Evolutionary conservation across 1,139 yeast genomes (phyloP).

Genomic region (Fermentozyma sake): DNA sequence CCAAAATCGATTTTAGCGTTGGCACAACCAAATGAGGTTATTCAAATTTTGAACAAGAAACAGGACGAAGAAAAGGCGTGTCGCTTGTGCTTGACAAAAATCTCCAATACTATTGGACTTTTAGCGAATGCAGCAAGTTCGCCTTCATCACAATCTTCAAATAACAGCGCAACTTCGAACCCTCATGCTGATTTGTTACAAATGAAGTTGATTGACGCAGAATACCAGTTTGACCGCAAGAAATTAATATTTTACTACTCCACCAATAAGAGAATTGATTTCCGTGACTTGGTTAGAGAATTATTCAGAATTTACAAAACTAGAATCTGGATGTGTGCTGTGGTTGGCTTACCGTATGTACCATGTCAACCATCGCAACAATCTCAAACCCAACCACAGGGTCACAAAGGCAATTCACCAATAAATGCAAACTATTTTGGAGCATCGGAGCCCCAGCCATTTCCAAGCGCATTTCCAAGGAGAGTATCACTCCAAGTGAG

Average conservation of each 20-base stretch:
- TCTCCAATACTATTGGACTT: conserved; percentile 28
- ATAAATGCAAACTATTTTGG: too few species aligned
- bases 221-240: conserved; percentile 24
- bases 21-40: conserved; percentile 60
- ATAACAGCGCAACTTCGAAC: conserved; percentile 5
- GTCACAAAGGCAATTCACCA: too few species aligned
- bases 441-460: too few species aligned
- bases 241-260: conserved; percentile 24
- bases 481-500: too few species aligned
- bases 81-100: conserved; percentile 56
- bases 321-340: conserved; percentile 27
- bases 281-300: conserved; percentile 24
- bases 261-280: conserved; percentile 20
- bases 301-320: conserved; percentile 23
- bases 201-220: conserved; percentile 22
- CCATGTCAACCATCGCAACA: conserved; percentile 2
- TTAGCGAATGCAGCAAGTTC: conserved; percentile 3
- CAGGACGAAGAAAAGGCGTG: conserved; percentile 75
- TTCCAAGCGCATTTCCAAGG: too few species aligned
- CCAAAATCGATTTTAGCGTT: conserved; percentile 75
- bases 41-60: conserved; percentile 54
- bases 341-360: conserved; percentile 17
- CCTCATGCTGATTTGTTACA: conserved; percentile 14
- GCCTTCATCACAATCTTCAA: conserved; percentile 1
- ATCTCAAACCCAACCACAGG: too few species aligned